A percentile compares a stretch with the other conserved stretches of the same genome.
phyloP scores from a whole-genome alignment of 2,329 filamentous ascomycete genomes.

The Neophaeococcomyces aloes region DNA sequence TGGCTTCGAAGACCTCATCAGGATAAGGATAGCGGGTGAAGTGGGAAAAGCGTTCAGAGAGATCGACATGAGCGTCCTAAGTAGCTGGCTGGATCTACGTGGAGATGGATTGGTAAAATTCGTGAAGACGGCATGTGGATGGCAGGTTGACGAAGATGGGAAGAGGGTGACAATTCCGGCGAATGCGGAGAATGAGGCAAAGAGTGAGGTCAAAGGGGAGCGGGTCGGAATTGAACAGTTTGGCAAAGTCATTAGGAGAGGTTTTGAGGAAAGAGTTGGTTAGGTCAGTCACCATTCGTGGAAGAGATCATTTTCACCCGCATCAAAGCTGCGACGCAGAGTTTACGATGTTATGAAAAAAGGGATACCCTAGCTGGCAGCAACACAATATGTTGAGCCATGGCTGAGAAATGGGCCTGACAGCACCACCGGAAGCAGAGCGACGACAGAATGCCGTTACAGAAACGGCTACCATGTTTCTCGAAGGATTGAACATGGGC shows the following conservation, averaged over 20 bases:
- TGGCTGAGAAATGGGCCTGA: too few relatives aligned
- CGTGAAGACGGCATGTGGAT: constrained; percentile 73
- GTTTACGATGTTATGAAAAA: too few relatives aligned
- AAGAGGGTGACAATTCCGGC: constrained; percentile 62
- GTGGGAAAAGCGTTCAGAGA: constrained; percentile 72
- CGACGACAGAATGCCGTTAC: too few relatives aligned
- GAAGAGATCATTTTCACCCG: too few relatives aligned
- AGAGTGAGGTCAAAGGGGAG: constrained; percentile 89
- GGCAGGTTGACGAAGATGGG: constrained; percentile 55
- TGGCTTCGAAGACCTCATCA: constrained; percentile 90
- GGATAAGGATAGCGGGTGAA: constrained; percentile 77
- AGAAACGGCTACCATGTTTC: too few relatives aligned
- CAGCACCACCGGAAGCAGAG: too few relatives aligned
- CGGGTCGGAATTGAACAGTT: constrained; percentile 56
- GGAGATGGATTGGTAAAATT: constrained; percentile 64
- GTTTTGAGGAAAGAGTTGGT: constrained; percentile 54
- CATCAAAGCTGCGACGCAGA: too few relatives aligned
- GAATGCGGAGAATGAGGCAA: constrained; percentile 96
- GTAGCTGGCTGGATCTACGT: constrained; percentile 63
- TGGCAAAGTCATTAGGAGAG: constrained; percentile 61
- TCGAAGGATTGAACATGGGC: too few relatives aligned
- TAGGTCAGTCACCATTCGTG: too few relatives aligned
- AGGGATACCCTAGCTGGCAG: too few relatives aligned
- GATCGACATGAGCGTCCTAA: constrained; percentile 56
- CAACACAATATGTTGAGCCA: too few relatives aligned